Percentiles rank a stretch among this genome's conserved stretches.
Conservation (phyloP, 2,329 filamentous ascomycete species). For the Monilinia polystroma region DNA sequence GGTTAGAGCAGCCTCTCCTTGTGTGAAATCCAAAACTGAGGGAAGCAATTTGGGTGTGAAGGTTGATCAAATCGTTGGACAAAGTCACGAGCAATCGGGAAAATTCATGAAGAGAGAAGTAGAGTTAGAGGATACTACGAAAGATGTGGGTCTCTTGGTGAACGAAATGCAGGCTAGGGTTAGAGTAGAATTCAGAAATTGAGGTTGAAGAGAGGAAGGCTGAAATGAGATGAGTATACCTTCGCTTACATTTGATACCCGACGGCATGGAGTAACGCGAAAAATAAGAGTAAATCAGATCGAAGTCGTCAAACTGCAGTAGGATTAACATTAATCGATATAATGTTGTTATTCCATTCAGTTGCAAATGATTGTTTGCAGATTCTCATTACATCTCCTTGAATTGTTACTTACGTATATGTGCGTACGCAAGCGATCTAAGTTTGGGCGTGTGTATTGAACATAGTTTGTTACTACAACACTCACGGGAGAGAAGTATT, state of each 20-base stretch:
- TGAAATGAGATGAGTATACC: constrained; percentile 22
- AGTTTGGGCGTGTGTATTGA: not conserved
- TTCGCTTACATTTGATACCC: constrained; percentile 14
- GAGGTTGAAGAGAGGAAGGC: not conserved
- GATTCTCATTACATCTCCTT: not conserved
- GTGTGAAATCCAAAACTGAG: not conserved
- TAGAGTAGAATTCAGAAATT: constrained; percentile 57
- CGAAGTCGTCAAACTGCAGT: not conserved
- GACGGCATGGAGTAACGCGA: not conserved
- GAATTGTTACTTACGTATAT: not conserved
- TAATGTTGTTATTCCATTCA: not conserved
- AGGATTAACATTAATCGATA: not conserved
- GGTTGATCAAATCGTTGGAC: not conserved
- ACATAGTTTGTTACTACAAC: not conserved
- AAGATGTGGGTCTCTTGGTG: constrained; percentile 79
- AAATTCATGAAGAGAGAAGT: constrained; percentile 76
- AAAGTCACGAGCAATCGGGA: constrained; percentile 30
- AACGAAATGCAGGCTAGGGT: constrained; percentile 70
- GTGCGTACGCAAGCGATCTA: not conserved
- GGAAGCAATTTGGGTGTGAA: not conserved
- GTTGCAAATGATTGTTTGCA: not conserved
- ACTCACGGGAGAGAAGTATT: not conserved
- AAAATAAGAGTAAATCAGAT: not conserved
- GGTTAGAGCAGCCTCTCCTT: constrained; percentile 23
- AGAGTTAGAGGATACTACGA: constrained; percentile 74